Base-by-base conservation (phyloP, 257 asterid species). In the Nicotiana knightiana region DNA sequence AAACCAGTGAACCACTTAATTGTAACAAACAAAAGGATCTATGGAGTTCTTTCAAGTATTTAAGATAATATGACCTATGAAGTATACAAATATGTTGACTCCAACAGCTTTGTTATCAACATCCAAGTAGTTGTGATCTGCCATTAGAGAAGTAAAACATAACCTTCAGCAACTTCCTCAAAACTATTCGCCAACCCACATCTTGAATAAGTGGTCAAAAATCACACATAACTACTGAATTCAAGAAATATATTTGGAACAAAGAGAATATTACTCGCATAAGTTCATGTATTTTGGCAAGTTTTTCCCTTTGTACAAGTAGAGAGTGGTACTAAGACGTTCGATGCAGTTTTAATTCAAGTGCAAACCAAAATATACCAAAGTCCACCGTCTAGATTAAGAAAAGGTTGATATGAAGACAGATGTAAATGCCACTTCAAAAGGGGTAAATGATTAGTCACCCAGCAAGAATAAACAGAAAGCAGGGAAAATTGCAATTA, bases 391-490 rank as follows among this genome's bases (percentile, higher is more conserved):
- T 51, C 9, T 55, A 55, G 12, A 37, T 43, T 35, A 43, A 48
- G n/a, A 12, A 35, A 54, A 71, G 18, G 5, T 3, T 30, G 53
- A 15, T 37, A 17, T 17, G 39, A 33, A 24, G 55, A 35, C 3
- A 7, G 53, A 53, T 26, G 67, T 28, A 43, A 1, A 43, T 64
- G 15, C 24, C 39, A 32, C n/a, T 24, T 26, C 62, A 46, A 35
- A 65, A 67, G 11, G 11, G 48, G 24, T 68, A 84, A 81, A 86
- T 55, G 81, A 87, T 75, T 79, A 85, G 80, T 81, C 59, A 77
- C 73, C 81, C 77, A 83, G 65, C 63, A 84, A 82, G 85, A 84
- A 87, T 83, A 80, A 83, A 83, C 62, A 81, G 63, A 77, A 83
- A 61, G 80, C 63, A 70, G 46, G 32, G 68, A 75, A 66, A 79